Evolutionary conservation across 2,329 filamentous ascomycete genomes (phyloP), one percentile per base, ranked within the genome.

Genomic region (Exophiala spinifera): DNA sequence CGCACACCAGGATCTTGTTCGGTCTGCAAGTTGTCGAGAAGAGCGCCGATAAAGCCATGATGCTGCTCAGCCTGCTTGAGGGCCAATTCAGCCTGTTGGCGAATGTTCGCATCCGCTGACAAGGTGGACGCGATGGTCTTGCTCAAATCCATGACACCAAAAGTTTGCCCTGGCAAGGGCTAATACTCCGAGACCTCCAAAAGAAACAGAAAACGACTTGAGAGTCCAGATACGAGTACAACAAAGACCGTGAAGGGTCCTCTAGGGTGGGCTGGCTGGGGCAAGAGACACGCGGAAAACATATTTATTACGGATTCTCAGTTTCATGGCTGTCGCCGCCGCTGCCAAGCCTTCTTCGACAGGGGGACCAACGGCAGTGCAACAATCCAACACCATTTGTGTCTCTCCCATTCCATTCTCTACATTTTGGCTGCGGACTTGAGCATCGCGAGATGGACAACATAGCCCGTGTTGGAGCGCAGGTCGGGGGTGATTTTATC

Each of bases 1-100:
- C 91, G 87, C 64, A 96, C 84, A 61, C 86, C 86, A 66, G 84
- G 80, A 65, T 95, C 88, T 74, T 91, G 88, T 75, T 99, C 94
- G 59, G 83, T 82, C 75, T 95, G 87, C 65, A 97, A 79, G 67
- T 99, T 91, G 70, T 95, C 89, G 67, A 96, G 80, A 60, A 97
- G 84, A 65, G 89, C 89, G 72, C 94, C 89, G 70, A 89, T 87
- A 73, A 99, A 97, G 63, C 91, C 91, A 58, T 88, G 80, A 72
- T 91, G 86, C 65, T 89, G 85, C 77, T 97, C 92, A 70, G 94
- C 90, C 91, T 96, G 66, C 79, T 83, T 84, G 63, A 86, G 72
- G 66, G 85, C 82, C 65, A 80, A 69, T 73, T 86, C 83, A 56
- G 83, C 83, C 70, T 84, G 80, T 65, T 79, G 77, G 65, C 83